Evolutionary conservation across 345 rosid genomes (phyloP).

Genomic region (Salix brachista): DNA sequence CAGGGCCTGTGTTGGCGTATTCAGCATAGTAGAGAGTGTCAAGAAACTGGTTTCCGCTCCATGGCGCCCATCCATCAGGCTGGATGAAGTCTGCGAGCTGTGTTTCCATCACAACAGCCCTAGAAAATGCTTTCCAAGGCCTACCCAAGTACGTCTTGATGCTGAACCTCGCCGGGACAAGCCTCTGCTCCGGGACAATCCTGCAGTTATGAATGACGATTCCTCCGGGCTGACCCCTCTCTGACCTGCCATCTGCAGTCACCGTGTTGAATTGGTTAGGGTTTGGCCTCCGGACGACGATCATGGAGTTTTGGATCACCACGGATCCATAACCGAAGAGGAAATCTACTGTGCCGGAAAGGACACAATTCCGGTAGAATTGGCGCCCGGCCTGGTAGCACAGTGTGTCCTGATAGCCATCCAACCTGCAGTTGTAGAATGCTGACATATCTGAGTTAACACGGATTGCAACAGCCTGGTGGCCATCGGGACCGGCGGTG

Average conservation of each 20-base stretch:
- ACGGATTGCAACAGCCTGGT: conserved; percentile 26
- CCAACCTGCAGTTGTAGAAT: conserved; percentile 24
- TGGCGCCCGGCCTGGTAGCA: conserved; percentile 20
- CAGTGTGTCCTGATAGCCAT: conserved; percentile 24
- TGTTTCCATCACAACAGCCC: conserved; percentile 54
- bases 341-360: conserved; percentile 28
- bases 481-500: conserved; percentile 32
- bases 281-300: conserved; percentile 23
- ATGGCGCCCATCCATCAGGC: conserved; percentile 55
- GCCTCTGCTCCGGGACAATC: conserved; percentile 61
- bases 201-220: conserved; percentile 70
- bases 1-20: conserved; percentile 61
- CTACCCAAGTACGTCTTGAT: conserved; percentile 60
- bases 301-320: conserved; percentile 25
- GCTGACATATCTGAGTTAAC: conserved; percentile 19
- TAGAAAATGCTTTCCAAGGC: conserved; percentile 66
- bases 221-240: conserved; percentile 27
- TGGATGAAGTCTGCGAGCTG: conserved; percentile 56
- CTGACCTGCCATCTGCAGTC: conserved; percentile 52
- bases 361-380: conserved; percentile 27
- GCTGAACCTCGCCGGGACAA: conserved; percentile 28
- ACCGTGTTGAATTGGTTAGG: conserved; percentile 49
- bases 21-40: conserved; percentile 50
- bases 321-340: conserved; percentile 25
- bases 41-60: conserved; percentile 35